Evolutionary conservation across 768 basidiomycete genomes (phyloP), one percentile per base, ranked within the genome.

Genomic region (Dentipellis sp.): DNA sequence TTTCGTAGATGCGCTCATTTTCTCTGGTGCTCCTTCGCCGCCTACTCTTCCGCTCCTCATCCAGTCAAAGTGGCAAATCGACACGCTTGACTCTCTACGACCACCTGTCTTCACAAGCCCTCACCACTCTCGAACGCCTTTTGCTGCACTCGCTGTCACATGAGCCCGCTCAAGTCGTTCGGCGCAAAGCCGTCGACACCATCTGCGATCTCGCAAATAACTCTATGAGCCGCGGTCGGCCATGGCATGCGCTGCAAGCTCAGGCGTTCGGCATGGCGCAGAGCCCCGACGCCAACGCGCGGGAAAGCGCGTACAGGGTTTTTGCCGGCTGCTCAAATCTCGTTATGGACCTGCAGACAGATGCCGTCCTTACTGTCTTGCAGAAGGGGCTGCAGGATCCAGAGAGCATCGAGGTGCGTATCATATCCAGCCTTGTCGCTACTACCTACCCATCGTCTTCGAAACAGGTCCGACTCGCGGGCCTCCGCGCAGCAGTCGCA

Each of bases 161-260:
- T 54, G 88, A 91, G 62, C 74, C 74, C 0, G 68, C 76, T 4
- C 64, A 74, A 14, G 68, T 72, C n/a, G 87, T 90, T 11, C 74
- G 88, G 14, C 76, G 79, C 16, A 88, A 87, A 67, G 75, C 81
- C 2, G 84, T 86, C 12, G 88, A 91, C 63, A 86, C 88, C 1
- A 76, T 86, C 21, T 82, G 80, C 57, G 90, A 91, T 62, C 71
- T 91, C 29, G 84, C 89, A 6, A 85, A 84, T 55, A 80, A 86
- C 56, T 80, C 80, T 10, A 88, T 91, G 85, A 66, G 68, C 14
- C 77, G 88, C 1, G 90, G 89, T 0, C 69, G 87, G 9, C 88
- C 88, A 2, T 92, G 89, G 89, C 88, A 89, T 64, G 84, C 84
- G 2, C 72, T 91, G 1, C 89, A 91, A 64, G 80, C 79, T 0